Base-by-base conservation (phyloP, 2,329 filamentous ascomycete genomes). In the Colletotrichum sp. region DNA sequence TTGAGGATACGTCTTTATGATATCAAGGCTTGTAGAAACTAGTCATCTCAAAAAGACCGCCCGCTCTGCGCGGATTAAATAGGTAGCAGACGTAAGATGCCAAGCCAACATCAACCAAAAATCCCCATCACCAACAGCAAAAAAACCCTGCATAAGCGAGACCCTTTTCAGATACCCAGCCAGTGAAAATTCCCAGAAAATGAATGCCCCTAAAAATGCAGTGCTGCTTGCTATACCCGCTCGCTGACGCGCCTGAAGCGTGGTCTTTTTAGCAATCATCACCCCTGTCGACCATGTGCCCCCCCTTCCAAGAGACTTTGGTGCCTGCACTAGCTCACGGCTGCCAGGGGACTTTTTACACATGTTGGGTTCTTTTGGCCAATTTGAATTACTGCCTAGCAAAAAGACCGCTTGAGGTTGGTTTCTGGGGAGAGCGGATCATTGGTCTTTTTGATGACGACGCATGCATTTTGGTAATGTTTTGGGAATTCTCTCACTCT, bases 141-240 rank as follows among this genome's bases (percentile, higher is more conserved):
- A 68, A 68, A 57, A 44, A 52, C 65, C 22, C 13, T 57, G 65
- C 65, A 57, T 68, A 57, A 57, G 65, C 65, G 65, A 69, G 66
- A 30, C 30, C 30, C 4, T 22, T 22, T 12, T n/a, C 44, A n/a
- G 39, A 49, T 2, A 13, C 2, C 44, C 44, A n/a, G 19, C 44
- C 19, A 44, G 19, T n/a, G 19, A n/a, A 44, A 5, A n/a, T 44
- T 11, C 9, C 6, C 8, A 44, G 19, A 49, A 49, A 12, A n/a
- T 6, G 8, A 12, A 12, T 12, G 39, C n/a, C 44, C n/a, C 44
- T 52, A 52, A 22, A 52, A 52, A 3, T 22, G 44, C 44, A 52
- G 44, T 52, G 63, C 25, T 27, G 55, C 25, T 59, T 15, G 8
- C 27, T 13, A 22, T 8, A 19, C 3, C 15, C 8, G 8, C 55